These are phyloP conservation scores for Ustilago lituana DNA, from an alignment of 1,284 basidiomycete species.

Conservation along the genomic window DNA sequence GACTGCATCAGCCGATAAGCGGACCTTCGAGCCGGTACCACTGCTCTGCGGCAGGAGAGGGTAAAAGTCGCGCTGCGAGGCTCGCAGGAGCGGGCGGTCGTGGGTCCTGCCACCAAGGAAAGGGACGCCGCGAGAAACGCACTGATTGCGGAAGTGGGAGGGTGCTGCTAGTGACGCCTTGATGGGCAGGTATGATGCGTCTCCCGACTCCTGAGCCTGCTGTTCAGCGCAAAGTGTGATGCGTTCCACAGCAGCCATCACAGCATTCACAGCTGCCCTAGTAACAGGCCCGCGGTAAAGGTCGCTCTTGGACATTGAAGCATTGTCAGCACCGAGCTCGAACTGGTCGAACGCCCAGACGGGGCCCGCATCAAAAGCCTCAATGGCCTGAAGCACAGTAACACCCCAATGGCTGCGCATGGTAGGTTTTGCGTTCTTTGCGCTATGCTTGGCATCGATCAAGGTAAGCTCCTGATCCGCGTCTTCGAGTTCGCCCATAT, in stretches of 20 bases:
- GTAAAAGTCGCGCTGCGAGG: constrained; percentile 63
- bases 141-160: constrained; percentile 40
- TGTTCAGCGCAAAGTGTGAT: constrained; percentile 27
- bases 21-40: neutral
- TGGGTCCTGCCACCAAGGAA: constrained; percentile 68
- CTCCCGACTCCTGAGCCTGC: neutral
- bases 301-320: constrained; percentile 68
- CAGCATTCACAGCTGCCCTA: constrained; percentile 66
- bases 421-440: constrained; percentile 14
- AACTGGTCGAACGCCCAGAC: constrained; percentile 71
- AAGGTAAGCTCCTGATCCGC: constrained; percentile 61
- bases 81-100: constrained; percentile 68
- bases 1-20: constrained; percentile 67
- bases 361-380: constrained; percentile 69
- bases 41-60: constrained; percentile 10
- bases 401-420: constrained; percentile 69
- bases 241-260: constrained; percentile 68
- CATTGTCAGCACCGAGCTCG: constrained; percentile 48
- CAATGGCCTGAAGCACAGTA: constrained; percentile 69
- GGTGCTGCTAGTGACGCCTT: constrained; percentile 26
- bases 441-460: constrained; percentile 56
- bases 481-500: constrained; percentile 66
- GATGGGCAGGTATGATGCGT: constrained; percentile 2
- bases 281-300: constrained; percentile 69
- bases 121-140: constrained; percentile 59